phyloP scores from a whole-genome alignment of 176 grass and related monocot genomes.

The Pontederia crassipes region DNA sequence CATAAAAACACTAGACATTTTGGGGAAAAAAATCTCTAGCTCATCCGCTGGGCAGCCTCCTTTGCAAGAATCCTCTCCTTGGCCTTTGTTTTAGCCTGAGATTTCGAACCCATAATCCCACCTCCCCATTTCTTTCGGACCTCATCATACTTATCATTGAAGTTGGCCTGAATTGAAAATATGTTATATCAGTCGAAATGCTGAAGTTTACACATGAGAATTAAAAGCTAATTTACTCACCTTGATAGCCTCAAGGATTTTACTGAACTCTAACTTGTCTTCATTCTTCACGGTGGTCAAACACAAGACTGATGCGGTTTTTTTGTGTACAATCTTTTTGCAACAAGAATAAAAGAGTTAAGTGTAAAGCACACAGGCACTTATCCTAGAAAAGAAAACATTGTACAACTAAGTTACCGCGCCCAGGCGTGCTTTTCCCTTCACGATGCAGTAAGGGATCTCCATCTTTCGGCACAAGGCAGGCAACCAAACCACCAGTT shows the following conservation, averaged over 20 bases:
- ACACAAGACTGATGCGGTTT: conserved; percentile 51
- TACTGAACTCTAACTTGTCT: conserved; percentile 76
- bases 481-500: conserved; percentile 65
- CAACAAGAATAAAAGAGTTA: not conserved
- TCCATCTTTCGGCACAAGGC: conserved; percentile 45
- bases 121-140: too few species aligned
- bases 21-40: conserved; percentile 3
- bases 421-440: conserved; percentile 63
- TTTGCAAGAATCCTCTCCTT: conserved; percentile 60
- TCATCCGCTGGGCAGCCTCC: conserved; percentile 64
- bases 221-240: not conserved
- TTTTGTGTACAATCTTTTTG: conserved; percentile 62
- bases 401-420: conserved; percentile 21
- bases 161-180: conserved; percentile 29
- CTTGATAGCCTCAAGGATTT: conserved; percentile 74
- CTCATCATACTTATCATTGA: conserved; percentile 45
- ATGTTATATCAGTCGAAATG: not conserved
- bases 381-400: not conserved
- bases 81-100: conserved; percentile 1
- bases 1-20: too few species aligned
- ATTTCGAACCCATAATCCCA: too few species aligned
- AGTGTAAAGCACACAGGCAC: not conserved
- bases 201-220: not conserved
- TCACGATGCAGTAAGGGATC: conserved; percentile 35
- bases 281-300: conserved; percentile 71